Evolutionary conservation across 208 protist species (phyloP).

Genomic region (Plasmodiophora brassicae): DNA sequence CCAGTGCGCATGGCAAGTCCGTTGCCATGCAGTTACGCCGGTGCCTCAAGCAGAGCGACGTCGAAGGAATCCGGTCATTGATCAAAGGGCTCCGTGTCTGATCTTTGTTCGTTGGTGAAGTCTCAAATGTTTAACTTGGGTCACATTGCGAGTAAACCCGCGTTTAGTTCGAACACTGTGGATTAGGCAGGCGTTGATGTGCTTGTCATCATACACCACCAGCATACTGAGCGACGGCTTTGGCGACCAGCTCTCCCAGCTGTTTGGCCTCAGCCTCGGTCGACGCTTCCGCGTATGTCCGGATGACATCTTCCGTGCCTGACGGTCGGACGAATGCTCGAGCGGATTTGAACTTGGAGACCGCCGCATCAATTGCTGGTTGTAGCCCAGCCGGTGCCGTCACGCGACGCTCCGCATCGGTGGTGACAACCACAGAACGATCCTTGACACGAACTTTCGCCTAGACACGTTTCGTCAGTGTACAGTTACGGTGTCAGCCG

Average conservation of each 20-base stretch:
- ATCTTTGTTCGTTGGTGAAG: too few relatives aligned
- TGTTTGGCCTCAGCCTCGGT: constrained; percentile 20
- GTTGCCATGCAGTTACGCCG: too few relatives aligned
- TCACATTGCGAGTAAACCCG: too few relatives aligned
- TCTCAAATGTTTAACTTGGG: too few relatives aligned
- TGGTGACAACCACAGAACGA: constrained; percentile 52
- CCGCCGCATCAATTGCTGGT: constrained; percentile 66
- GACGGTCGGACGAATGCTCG: constrained; percentile 79
- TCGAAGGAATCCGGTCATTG: too few relatives aligned
- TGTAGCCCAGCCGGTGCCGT: constrained; percentile 69
- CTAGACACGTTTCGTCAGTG: neutral
- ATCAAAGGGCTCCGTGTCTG: too few relatives aligned
- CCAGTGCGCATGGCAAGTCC: too few relatives aligned
- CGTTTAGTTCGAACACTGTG: too few relatives aligned
- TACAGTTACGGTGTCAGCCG: neutral
- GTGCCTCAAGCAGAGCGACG: too few relatives aligned
- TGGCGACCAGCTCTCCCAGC: neutral
- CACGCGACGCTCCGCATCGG: constrained; percentile 63
- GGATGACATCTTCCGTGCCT: constrained; percentile 84
- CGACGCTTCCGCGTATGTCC: constrained; percentile 69
- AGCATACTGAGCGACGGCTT: constrained; percentile 27
- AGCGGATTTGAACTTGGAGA: constrained; percentile 48
- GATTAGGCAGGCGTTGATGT: too few relatives aligned
- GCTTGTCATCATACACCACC: too few relatives aligned
- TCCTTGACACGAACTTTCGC: neutral